Evolutionary conservation across 202 grass and related monocot genomes (phyloP).

Genomic region (Zoysia matrella): DNA sequence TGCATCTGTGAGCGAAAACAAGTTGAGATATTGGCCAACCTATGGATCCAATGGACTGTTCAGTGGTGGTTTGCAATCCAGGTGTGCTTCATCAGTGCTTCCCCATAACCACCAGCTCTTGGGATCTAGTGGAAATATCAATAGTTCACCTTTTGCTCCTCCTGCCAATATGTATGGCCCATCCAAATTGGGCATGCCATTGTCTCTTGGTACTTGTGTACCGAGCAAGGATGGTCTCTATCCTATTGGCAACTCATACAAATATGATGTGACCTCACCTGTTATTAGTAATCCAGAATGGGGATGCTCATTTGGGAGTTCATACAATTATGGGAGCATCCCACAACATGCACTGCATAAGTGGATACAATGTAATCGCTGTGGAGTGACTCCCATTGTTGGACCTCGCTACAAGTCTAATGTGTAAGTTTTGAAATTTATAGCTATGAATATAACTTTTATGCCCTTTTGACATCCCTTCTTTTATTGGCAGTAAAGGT

Average conservation of each 20-base stretch:
- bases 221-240: slow-evolving; percentile 15
- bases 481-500: slow-evolving; percentile 66
- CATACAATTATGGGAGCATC: slow-evolving; percentile 38
- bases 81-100: background rate
- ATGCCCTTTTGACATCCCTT: slow-evolving; percentile 27
- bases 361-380: slow-evolving; percentile 79
- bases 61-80: background rate
- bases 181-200: background rate
- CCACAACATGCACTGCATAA: slow-evolving; percentile 41
- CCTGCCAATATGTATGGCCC: background rate
- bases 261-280: slow-evolving; percentile 23
- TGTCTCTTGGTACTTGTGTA: background rate
- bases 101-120: background rate
- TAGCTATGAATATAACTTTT: background rate
- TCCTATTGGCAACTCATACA: slow-evolving; percentile 18
- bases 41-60: slow-evolving; percentile 4
- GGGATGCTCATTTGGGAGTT: slow-evolving; percentile 10
- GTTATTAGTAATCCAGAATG: slow-evolving; percentile 25
- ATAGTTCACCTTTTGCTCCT: background rate
- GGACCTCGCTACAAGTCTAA: slow-evolving; percentile 81
- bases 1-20: background rate
- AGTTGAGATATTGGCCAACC: slow-evolving; percentile 2
- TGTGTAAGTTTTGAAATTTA: slow-evolving; percentile 59
- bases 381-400: slow-evolving; percentile 67
- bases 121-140: slow-evolving; percentile 10